Conservation (phyloP, 345 rosid species). For the Eucalyptus camaldulensis region DNA sequence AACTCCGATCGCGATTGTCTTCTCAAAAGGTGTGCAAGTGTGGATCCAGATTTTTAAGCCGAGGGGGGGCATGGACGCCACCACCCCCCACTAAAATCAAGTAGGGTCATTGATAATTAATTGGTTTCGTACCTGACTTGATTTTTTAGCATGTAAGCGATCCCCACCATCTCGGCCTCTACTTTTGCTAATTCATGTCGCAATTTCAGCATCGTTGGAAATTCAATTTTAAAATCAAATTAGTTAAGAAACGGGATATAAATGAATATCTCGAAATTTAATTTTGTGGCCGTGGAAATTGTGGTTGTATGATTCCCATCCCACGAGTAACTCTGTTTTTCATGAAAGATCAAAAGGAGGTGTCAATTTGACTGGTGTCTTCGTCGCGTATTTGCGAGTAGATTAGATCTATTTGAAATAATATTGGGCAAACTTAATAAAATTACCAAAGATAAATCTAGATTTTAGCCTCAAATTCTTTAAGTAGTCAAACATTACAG, state of each 20-base stretch:
- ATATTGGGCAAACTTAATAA: neutral
- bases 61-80: neutral
- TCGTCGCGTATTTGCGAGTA: rapidly evolving
- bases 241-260: neutral
- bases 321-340: neutral
- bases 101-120: neutral
- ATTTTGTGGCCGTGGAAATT: neutral
- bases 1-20: neutral
- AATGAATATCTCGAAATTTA: too few species aligned
- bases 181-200: neutral
- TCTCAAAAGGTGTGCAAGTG: neutral
- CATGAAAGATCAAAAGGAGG: rapidly evolving
- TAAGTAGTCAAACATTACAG: neutral
- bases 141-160: neutral
- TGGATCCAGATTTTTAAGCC: neutral
- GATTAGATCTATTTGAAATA: neutral
- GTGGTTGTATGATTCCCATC: neutral
- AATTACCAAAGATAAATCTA: neutral
- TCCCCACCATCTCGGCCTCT: neutral
- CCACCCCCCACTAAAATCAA: neutral
- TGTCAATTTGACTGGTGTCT: neutral
- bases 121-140: neutral
- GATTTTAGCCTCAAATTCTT: neutral
- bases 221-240: neutral
- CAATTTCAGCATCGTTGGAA: rapidly evolving